Conservation (phyloP, 2,329 filamentous ascomycete genomes). For the Ceratocystis lukuohia region DNA sequence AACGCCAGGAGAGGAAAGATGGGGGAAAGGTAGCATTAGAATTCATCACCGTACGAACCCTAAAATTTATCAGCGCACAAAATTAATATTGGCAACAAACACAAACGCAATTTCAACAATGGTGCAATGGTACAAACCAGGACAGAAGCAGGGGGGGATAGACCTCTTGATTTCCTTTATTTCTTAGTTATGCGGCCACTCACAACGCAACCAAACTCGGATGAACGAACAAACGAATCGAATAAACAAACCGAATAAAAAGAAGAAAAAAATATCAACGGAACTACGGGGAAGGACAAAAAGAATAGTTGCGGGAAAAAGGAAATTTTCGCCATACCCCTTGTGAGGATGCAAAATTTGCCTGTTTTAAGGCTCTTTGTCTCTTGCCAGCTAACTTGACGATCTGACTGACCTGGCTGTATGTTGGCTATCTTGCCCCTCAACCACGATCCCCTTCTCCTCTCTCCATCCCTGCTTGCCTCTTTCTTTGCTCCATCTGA, state of each 20-base stretch:
- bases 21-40: no score
- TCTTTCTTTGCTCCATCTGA: not conserved
- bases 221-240: not conserved
- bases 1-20: no score
- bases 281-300: not conserved
- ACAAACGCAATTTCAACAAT: no score
- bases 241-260: not conserved
- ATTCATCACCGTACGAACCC: no score
- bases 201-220: not conserved
- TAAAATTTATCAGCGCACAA: no score
- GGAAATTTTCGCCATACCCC: no score
- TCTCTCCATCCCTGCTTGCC: not conserved
- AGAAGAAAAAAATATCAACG: not conserved
- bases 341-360: no score
- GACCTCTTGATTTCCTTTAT: not conserved
- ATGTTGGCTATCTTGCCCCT: not conserved
- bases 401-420: not conserved
- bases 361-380: no score
- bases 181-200: not conserved
- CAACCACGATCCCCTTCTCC: no score
- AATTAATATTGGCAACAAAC: no score
- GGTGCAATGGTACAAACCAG: no score
- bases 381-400: no score
- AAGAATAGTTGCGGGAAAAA: not conserved
- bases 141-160: not conserved